These are phyloP conservation scores for Penicillium sp. DNA, from an alignment of 2,329 filamentous ascomycete species.

Conservation along the genomic window DNA sequence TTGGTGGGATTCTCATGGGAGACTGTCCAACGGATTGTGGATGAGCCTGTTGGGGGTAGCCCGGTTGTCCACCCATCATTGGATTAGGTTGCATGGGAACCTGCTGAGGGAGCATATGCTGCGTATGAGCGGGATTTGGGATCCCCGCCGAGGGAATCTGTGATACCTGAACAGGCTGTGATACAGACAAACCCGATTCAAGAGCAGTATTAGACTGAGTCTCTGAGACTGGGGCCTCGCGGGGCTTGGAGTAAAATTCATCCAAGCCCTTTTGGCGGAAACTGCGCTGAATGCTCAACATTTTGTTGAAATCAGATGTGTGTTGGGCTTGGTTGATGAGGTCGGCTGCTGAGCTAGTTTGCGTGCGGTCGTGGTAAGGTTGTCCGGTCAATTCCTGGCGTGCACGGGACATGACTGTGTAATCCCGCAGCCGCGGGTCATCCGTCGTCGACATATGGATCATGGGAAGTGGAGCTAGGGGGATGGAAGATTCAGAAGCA, in stretches of 20 bases:
- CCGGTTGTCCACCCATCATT: conserved; percentile 53
- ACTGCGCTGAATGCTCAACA: conserved; percentile 74
- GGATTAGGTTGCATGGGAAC: conserved; percentile 24
- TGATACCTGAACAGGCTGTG: conserved; percentile 42
- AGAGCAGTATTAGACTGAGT: conserved; percentile 32
- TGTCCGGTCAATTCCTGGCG: conserved; percentile 87
- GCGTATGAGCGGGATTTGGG: conserved; percentile 36
- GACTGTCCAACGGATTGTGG: conserved; percentile 72
- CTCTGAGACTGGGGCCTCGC: conserved; percentile 68
- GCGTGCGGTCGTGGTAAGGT: conserved; percentile 82
- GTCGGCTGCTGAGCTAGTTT: conserved; percentile 72
- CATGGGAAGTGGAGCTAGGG: conserved; percentile 73
- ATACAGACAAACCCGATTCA: conserved; percentile 38
- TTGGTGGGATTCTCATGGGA: conserved; percentile 67
- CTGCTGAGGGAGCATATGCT: conserved; percentile 44
- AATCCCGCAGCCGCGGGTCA: conserved; percentile 75
- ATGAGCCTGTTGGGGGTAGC: conserved; percentile 70
- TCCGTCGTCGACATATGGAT: conserved; percentile 78
- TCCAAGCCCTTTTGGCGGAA: conserved; percentile 78
- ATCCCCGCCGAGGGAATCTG: conserved; percentile 37
- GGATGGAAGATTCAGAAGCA: conserved; percentile 60
- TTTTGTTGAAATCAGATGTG: conserved; percentile 86
- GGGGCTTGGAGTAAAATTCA: conserved; percentile 76
- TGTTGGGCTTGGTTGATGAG: conserved; percentile 83
- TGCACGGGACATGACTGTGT: conserved; percentile 77